Evolutionary conservation across 176 grass and related monocot species (phyloP), one percentile per base, ranked within the genome.

Genomic region (Carex pumila): DNA sequence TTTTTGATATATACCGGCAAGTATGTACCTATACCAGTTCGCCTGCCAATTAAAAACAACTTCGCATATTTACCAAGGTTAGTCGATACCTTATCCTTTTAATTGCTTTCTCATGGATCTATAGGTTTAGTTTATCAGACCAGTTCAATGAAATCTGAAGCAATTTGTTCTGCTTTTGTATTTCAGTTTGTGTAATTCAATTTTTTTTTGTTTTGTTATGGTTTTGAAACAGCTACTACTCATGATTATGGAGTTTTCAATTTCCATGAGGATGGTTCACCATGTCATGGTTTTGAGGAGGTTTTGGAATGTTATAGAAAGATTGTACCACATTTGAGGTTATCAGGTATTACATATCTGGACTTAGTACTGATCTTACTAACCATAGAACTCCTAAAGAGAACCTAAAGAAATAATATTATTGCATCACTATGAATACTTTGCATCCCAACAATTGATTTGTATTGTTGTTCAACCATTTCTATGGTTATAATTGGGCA

Each of bases 231-330:
- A 97, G 95, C 79, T 8, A 94, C 90, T 34, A 94, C 95, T 36
- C 92, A 98, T 63, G 95, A 98, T 86, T 79, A 80, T 80, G 79
- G 82, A 10, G 92, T 98, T 19, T 98, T 98, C 87, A 89, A 86
- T 87, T 98, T 98, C 86, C 92, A 98, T 79, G 62, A 3, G 0
- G 95, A 90, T 80, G 83, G 83, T 29, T 87, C 90, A 3, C 91
- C 95, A 14, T 98, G 95, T 87, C 91, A 94, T 3, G 95, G 95
- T 52, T 98, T 98, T 65, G 92, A 98, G 76, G 95, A 98, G 86
- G 95, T 98, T 34, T 87, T 98, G 4, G 74, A 75, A 21, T 98
- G 95, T 71, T 98, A 98, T 85, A 71, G 67, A 79, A 91, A 84
- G 61, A 90, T 98, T 4, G 87, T 91, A 71, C 86, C 92, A 11